Base-by-base conservation (phyloP, 306 rosid genomes). In the Begonia peltatifolia region DNA sequence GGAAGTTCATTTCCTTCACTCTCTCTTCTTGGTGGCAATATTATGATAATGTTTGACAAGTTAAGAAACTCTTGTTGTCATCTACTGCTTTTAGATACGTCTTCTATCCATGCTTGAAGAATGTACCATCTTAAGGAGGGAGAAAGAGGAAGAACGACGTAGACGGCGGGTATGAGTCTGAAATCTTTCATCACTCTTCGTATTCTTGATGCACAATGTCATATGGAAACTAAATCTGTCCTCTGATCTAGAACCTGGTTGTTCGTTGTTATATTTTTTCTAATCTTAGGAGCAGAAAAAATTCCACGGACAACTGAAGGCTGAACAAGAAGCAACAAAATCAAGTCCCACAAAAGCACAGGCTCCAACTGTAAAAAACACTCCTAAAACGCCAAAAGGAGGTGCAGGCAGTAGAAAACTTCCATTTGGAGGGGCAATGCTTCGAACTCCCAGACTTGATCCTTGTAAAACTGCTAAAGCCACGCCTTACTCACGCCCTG, bases 121-220 rank as follows among this genome's bases (percentile, higher is more conserved):
- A 56, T 78, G 74, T 68, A 63, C 42, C 55, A 62, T 54, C 51
- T 64, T 74, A 36, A 76, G 82, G 74, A 77, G 69, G 58, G 80
- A 80, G 74, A 87, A 78, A 72, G 94, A 83, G 68, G 77, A 68
- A 52, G 90, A 83, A 69, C 73, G 43, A 60, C 94, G 70, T 53
- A 76, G 79, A 59, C 84, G 65, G 46, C 74, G 83, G 79, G 96
- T 77, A 68, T 49, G 60, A 16, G 13, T 49, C 23, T 50, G 12
- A 10, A 44, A 30, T 30, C 9, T 5, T 30, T 30, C 38, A 6
- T 30, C 38, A 7, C 8, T 5, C 9, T 30, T 30, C 9, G 3
- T 30, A 30, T 30, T 30, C 38, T 30, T 30, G 38, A 30, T 30
- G 8, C 12, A 6, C 14, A 44, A n/a, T 44, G 6, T 23, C 55